Evolutionary conservation across 768 basidiomycete genomes (phyloP), one percentile per base, ranked within the genome.

Genomic region (Mycena kentingensis): DNA sequence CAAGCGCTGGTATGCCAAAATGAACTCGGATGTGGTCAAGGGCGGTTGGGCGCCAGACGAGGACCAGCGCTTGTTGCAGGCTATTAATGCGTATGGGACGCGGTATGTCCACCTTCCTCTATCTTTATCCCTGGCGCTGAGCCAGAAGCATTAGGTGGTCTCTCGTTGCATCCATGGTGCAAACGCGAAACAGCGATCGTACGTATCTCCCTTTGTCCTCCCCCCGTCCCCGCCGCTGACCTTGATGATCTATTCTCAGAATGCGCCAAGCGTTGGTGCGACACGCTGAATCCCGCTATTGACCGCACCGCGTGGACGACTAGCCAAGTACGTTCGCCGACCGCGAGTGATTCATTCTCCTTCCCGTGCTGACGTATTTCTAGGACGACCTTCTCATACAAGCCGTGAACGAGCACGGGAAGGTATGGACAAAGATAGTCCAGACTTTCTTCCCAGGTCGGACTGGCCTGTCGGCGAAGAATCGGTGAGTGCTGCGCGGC

Each of bases 11-110:
- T 82, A 81, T 55, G 79, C 81, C 1, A 82, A 81, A 69, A 82
- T 83, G 81, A 80, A 80, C 51, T 78, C 80, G 13, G 79, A 80
- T 63, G 80, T 82, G 22, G 78, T 81, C 25, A 82, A 82, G 61
- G 82, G 82, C 38, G 81, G 81, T 10, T 83, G 82, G 82, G 74
- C 80, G 3, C 77, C 80, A 5, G 81, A 83, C 47, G 82, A 83
- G 62, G 82, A 83, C 54, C 78, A 81, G 65, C 74, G 77, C 29
- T 70, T 83, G 10, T 74, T 82, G 42, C 75, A 77, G 57, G 82
- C 79, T 19, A 81, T 83, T 31, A 77, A 81, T 32, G 71, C 73
- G 53, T 80, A 79, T 60, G 82, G 82, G 5, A 81, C 81, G 51
- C 76, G 78, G 80, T 81, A 63, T 54, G 71, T 42, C 4, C 19